Evolutionary conservation across 257 asterid genomes (phyloP).

Genomic region (Echium plantagineum): DNA sequence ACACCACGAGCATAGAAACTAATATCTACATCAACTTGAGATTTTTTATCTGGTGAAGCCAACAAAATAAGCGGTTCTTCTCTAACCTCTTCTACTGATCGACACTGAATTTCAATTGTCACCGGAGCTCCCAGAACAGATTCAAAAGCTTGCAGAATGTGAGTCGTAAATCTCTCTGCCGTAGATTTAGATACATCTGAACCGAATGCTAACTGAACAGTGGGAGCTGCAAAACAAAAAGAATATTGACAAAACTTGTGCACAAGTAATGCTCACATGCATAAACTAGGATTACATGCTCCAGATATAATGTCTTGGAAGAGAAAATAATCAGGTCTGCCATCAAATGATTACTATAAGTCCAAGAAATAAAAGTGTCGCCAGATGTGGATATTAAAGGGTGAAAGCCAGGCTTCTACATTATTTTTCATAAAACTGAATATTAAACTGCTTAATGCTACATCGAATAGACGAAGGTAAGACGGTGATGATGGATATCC

Average conservation of each 20-base stretch:
- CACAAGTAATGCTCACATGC: neutral
- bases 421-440: neutral
- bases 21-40: constrained; percentile 13
- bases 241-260: constrained; percentile 1
- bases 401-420: neutral
- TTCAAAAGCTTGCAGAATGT: constrained; percentile 81
- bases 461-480: too few relatives aligned
- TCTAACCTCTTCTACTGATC: constrained; percentile 33
- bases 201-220: constrained; percentile 64
- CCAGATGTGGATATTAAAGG: neutral
- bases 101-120: constrained; percentile 66
- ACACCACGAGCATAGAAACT: constrained; percentile 3
- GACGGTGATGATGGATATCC: too few relatives aligned
- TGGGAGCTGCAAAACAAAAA: constrained; percentile 58
- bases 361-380: neutral
- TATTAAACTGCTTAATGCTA: too few relatives aligned
- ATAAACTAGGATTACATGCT: neutral
- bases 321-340: neutral
- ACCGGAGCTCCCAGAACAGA: constrained; percentile 69
- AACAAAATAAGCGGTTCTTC: constrained; percentile 30
- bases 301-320: neutral
- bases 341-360: neutral
- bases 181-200: constrained; percentile 63
- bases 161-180: constrained; percentile 57
- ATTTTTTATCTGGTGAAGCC: constrained; percentile 24